A percentile compares a stretch with the other conserved stretches of the same genome.
These are phyloP conservation scores for Scenedesmus sp. DNA, from an alignment of 163 green algal species.

Conservation along the genomic window DNA sequence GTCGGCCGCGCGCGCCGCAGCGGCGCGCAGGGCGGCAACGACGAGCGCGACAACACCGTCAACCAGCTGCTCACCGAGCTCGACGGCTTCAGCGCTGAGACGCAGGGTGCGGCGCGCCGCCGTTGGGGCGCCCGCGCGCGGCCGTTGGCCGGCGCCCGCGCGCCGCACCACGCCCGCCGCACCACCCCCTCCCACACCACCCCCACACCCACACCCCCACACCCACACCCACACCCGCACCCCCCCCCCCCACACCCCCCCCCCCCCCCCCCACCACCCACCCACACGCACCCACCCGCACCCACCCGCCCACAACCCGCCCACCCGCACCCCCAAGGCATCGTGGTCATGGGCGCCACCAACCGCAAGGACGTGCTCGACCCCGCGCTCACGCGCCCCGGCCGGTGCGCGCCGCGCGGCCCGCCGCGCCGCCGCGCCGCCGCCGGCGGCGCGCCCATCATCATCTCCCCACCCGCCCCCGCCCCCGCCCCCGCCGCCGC, in stretches of 20 bases:
- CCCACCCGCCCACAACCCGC: too few relatives aligned
- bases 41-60: constrained; percentile 98
- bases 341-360: constrained; percentile 98
- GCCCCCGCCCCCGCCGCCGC: too few relatives aligned
- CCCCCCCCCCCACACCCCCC: too few relatives aligned
- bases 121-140: too few relatives aligned
- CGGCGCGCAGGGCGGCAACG: constrained; percentile 82
- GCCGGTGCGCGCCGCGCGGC: constrained; percentile 50
- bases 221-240: too few relatives aligned
- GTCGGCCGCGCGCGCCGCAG: constrained; percentile 83
- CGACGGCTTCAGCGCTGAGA: constrained; percentile 93
- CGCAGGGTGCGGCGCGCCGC: constrained; percentile 5
- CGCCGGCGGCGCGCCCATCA: too few relatives aligned
- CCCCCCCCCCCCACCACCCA: neutral
- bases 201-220: neutral
- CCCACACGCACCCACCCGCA: too few relatives aligned
- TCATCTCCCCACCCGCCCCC: too few relatives aligned
- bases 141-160: too few relatives aligned
- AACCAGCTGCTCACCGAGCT: constrained; percentile 98
- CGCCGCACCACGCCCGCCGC: too few relatives aligned
- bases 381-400: constrained; percentile 90
- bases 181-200: neutral
- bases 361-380: constrained; percentile 98
- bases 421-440: too few relatives aligned
- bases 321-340: constrained; percentile 48